These are phyloP conservation scores for Immersiporthe knoxdaviesiana DNA, from an alignment of 2,329 filamentous ascomycete genomes.

Conservation along the genomic window DNA sequence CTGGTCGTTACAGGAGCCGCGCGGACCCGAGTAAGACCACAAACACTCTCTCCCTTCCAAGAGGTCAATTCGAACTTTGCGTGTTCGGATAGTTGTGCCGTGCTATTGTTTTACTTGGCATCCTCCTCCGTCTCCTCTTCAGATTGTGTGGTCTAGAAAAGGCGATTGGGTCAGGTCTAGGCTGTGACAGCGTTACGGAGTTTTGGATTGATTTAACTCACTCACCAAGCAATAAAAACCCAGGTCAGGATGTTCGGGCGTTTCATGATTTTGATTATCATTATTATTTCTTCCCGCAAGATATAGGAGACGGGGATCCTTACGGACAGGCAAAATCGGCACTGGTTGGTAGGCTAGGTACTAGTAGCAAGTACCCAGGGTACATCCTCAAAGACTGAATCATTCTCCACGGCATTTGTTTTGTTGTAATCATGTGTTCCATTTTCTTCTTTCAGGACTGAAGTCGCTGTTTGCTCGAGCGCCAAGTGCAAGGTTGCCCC, in stretches of 20 bases:
- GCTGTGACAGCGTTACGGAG: slow-evolving; percentile 19
- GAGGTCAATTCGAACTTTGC: neutral
- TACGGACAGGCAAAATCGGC: neutral
- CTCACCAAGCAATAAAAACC: slow-evolving; percentile 20
- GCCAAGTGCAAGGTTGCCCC: neutral
- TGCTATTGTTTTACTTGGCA: neutral
- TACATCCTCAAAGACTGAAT: neutral
- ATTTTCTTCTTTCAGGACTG: neutral
- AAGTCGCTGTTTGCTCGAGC: neutral
- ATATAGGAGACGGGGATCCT: neutral
- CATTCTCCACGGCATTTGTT: neutral
- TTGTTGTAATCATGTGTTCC: neutral
- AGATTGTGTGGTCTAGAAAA: slow-evolving; percentile 11
- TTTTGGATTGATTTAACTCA: slow-evolving; percentile 18
- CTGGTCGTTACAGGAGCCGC: slow-evolving; percentile 14
- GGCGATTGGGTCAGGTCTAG: slow-evolving; percentile 9
- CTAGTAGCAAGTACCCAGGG: neutral
- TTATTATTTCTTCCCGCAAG: neutral
- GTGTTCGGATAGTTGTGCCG: neutral
- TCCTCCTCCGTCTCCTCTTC: neutral
- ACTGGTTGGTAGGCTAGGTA: neutral
- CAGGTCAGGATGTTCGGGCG: slow-evolving; percentile 24
- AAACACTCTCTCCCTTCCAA: neutral
- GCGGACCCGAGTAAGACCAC: neutral
- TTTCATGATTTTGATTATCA: slow-evolving; percentile 20